Evolutionary conservation across 768 basidiomycete species (phyloP).

Genomic region (Lentinula edodes): DNA sequence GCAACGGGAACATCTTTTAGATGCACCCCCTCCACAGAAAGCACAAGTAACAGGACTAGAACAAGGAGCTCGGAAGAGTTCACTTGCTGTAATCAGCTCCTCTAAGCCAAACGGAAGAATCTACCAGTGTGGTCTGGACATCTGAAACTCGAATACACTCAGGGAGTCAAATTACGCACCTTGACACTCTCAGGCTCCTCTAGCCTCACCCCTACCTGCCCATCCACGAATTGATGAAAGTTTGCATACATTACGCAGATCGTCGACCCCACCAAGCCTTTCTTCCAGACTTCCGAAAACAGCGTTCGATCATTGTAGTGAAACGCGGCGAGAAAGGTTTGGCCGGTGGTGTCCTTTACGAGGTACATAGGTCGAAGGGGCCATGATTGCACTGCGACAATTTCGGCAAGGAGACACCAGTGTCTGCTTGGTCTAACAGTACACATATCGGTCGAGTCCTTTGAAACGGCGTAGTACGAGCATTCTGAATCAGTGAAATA

Average conservation of each 20-base stretch:
- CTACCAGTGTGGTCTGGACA: background rate
- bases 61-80: background rate
- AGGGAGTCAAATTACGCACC: conserved; percentile 12
- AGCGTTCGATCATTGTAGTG: conserved; percentile 15
- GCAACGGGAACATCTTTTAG: background rate
- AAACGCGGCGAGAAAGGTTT: conserved; percentile 16
- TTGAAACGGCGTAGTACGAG: background rate
- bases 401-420: conserved; percentile 29
- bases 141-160: background rate
- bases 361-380: conserved; percentile 16
- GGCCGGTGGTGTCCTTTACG: conserved; percentile 20
- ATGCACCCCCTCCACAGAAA: background rate
- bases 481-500: background rate
- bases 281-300: conserved; percentile 4
- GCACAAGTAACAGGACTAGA: background rate
- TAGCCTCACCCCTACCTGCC: conserved; percentile 21
- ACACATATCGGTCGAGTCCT: background rate
- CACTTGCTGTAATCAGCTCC: background rate
- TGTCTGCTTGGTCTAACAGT: conserved; percentile 13
- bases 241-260: conserved; percentile 25
- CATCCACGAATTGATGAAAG: conserved; percentile 20
- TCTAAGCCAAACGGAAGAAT: background rate
- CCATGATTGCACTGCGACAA: conserved; percentile 14
- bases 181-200: conserved; percentile 19
- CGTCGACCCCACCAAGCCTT: conserved; percentile 14